Base-by-base conservation (phyloP, 2,329 filamentous ascomycete species). In the Cytospora chrysosperma region DNA sequence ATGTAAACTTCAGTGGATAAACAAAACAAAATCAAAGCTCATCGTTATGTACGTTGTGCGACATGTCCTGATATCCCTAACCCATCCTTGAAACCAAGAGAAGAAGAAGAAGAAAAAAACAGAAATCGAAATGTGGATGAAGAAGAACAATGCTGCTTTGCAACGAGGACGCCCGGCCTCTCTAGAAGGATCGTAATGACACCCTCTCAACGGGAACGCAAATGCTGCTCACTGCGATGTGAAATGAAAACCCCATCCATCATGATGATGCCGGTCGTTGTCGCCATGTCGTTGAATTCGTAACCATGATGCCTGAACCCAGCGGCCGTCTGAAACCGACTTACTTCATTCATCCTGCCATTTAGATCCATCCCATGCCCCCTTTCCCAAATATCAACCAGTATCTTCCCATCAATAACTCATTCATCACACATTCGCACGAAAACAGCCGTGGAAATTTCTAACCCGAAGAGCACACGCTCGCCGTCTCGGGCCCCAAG, bases 401-500 rank as follows among this genome's bases (percentile, higher is more conserved):
- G n/a, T 7, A 19, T 17, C 32, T 28, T 27, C 7, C 21, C 32
- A 30, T 19, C 4, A 24, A 30, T 56, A 13, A n/a, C 34, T 27
- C 6, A 51, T 15, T 27, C 6, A 51, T 15, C 34, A 34, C 10
- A n/a, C 15, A 50, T 8, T 13, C 15, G 32, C 32, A 26, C n/a
- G n/a, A n/a, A n/a, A n/a, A 9, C 3, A 26, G 21, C 15, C 24
- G 28, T 37, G 17, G 56, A 43, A n/a, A n/a, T n/a, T n/a, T n/a
- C 17, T 10, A 49, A 21, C 50, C 49, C 30, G 37, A n/a, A n/a
- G n/a, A 60, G 37, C n/a, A 9, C 32, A 54, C 27, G 24, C 57
- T 50, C 21, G 61, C 61, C 50, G 50, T 72, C 49, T 77, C 75
- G 27, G 37, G 9, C 49, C 59, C 59, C 26, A 78, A 77, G 47